Percentiles rank a stretch among this genome's conserved stretches.
These are phyloP conservation scores for Metschnikowia bowlesiae DNA, from an alignment of 805 yeast species.

Conservation along the genomic window DNA sequence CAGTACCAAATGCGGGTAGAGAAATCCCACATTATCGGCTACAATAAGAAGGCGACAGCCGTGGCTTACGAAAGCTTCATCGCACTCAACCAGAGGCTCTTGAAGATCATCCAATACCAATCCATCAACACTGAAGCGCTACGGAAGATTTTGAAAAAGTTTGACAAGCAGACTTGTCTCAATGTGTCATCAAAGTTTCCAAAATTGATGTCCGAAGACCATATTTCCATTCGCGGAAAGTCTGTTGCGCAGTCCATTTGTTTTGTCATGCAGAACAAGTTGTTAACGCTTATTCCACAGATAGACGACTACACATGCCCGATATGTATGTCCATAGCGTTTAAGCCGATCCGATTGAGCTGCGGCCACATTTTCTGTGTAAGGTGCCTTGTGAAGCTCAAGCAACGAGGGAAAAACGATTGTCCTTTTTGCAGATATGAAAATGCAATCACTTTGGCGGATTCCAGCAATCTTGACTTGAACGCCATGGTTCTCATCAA, in stretches of 20 bases:
- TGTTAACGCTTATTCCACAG: conserved; percentile 62
- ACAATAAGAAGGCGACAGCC: conserved; percentile 44
- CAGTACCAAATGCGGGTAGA: conserved; percentile 39
- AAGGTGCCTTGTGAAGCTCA: conserved; percentile 64
- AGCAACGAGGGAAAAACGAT: conserved; percentile 50
- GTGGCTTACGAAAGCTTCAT: conserved; percentile 48
- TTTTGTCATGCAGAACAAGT: conserved; percentile 48
- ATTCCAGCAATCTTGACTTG: conserved; percentile 54
- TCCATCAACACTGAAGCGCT: conserved; percentile 60
- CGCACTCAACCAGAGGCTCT: conserved; percentile 48
- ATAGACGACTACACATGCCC: conserved; percentile 75
- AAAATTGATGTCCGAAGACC: conserved; percentile 36
- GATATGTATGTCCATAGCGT: conserved; percentile 65
- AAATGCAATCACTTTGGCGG: conserved; percentile 53
- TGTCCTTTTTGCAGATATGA: conserved; percentile 66
- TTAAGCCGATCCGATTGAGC: conserved; percentile 59
- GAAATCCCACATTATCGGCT: conserved; percentile 34
- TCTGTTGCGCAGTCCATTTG: conserved; percentile 54
- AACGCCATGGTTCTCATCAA: conserved; percentile 51
- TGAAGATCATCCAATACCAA: conserved; percentile 58
- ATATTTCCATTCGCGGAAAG: conserved; percentile 40
- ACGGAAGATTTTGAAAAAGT: conserved; percentile 65
- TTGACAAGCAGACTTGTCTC: conserved; percentile 66
- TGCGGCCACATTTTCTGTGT: conserved; percentile 73
- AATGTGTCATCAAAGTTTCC: conserved; percentile 47